phyloP scores from a whole-genome alignment of 371 early-diverging fungal species.

The Blakeslea trispora region DNA sequence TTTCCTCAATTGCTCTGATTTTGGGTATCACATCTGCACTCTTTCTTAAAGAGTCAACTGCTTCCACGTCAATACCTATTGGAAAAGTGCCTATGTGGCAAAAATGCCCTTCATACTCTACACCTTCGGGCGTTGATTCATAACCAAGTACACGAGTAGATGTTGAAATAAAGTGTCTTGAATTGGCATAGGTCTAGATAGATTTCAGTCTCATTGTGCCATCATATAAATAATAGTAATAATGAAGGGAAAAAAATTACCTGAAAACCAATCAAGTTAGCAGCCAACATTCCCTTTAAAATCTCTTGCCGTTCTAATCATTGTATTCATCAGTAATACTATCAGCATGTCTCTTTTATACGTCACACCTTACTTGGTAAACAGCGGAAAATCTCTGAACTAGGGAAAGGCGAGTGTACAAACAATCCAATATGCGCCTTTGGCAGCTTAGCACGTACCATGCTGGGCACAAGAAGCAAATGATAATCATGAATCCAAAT shows the following conservation, averaged over 20 bases:
- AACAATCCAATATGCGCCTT: slow-evolving; percentile 92
- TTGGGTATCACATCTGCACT: slow-evolving; percentile 61
- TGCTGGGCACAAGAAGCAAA: slow-evolving; percentile 85
- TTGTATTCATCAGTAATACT: slow-evolving; percentile 7
- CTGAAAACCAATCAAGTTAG: slow-evolving; percentile 94
- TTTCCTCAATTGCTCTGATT: slow-evolving; percentile 76
- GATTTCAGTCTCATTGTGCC: neutral
- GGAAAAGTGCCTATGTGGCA: slow-evolving; percentile 92
- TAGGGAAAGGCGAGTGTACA: slow-evolving; percentile 97
- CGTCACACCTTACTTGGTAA: slow-evolving; percentile 68
- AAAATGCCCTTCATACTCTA: slow-evolving; percentile 73
- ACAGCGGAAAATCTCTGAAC: slow-evolving; percentile 92
- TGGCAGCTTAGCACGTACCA: slow-evolving; percentile 81
- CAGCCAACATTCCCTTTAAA: slow-evolving; percentile 87
- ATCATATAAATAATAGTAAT: neutral
- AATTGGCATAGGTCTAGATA: slow-evolving; percentile 87
- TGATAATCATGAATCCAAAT: slow-evolving; percentile 99
- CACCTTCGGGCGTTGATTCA: slow-evolving; percentile 84
- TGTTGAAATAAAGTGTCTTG: slow-evolving; percentile 93
- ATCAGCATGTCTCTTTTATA: neutral
- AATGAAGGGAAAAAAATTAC: slow-evolving; percentile 38
- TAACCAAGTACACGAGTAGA: slow-evolving; percentile 90
- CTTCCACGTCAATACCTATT: slow-evolving; percentile 92
- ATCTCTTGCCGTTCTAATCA: slow-evolving; percentile 87
- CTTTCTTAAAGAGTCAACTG: slow-evolving; percentile 43